Evolutionary conservation across 192 early-diverging fungal genomes (phyloP).

Genomic region (Rhizoclosmatium sp.): DNA sequence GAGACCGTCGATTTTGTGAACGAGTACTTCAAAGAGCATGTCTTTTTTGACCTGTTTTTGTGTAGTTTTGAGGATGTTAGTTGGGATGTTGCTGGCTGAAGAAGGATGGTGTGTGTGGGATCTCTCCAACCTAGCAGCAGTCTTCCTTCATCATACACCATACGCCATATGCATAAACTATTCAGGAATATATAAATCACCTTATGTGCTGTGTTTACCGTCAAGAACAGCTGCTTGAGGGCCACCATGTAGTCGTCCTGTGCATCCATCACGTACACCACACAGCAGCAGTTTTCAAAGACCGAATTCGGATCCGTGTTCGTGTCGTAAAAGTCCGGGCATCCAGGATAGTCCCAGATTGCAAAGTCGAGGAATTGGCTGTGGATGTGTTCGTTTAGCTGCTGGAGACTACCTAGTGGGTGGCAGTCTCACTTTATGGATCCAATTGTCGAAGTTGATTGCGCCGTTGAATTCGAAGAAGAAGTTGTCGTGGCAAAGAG

Average conservation of each 20-base stretch:
- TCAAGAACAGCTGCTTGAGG: slow-evolving; percentile 74
- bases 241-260: slow-evolving; percentile 91
- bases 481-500: slow-evolving; percentile 55
- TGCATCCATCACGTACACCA: slow-evolving; percentile 96
- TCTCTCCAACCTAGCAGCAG: too few relatives aligned
- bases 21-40: slow-evolving; percentile 92
- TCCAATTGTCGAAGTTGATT: background rate
- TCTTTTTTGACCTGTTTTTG: slow-evolving; percentile 69
- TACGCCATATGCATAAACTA: too few relatives aligned
- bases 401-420: background rate
- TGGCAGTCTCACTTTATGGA: too few relatives aligned
- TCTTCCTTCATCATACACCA: too few relatives aligned
- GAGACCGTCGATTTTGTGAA: slow-evolving; percentile 97
- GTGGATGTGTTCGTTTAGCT: slow-evolving; percentile 2
- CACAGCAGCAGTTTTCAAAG: slow-evolving; percentile 61
- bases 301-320: slow-evolving; percentile 37
- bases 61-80: background rate
- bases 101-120: background rate
- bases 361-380: slow-evolving; percentile 86
- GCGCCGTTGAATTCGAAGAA: slow-evolving; percentile 1
- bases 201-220: slow-evolving; percentile 76
- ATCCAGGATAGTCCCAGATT: slow-evolving; percentile 93
- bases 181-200: background rate
- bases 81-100: background rate
- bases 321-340: slow-evolving; percentile 81